Evolutionary conservation across 2,329 filamentous ascomycete species (phyloP).

Genomic region (Alternaria consortialis): DNA sequence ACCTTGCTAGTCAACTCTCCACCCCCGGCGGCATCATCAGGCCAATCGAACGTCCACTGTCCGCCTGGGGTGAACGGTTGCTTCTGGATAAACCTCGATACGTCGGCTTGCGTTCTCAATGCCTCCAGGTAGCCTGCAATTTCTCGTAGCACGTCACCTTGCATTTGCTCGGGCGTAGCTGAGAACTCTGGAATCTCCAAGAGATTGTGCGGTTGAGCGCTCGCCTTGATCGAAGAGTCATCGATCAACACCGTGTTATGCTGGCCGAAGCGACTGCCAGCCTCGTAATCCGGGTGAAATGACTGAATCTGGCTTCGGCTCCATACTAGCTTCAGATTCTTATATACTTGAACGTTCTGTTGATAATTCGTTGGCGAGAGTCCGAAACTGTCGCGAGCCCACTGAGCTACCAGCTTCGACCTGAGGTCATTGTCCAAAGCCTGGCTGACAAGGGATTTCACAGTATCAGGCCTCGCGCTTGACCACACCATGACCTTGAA

Average conservation of each 20-base stretch:
- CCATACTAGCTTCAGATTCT: constrained; percentile 82
- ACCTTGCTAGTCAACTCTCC: constrained; percentile 24
- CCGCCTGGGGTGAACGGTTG: constrained; percentile 40
- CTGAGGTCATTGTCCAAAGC: constrained; percentile 68
- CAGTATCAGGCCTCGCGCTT: constrained; percentile 78
- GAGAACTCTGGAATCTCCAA: constrained; percentile 81
- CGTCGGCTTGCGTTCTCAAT: constrained; percentile 62
- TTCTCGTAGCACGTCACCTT: constrained; percentile 58
- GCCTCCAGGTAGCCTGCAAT: constrained; percentile 64
- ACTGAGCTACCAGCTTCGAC: constrained; percentile 70
- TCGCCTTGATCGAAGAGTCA: constrained; percentile 81
- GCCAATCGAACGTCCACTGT: constrained; percentile 42
- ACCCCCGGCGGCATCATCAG: constrained; percentile 16
- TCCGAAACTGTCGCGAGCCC: constrained; percentile 80
- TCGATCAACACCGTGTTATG: constrained; percentile 90
- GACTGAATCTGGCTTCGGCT: constrained; percentile 54
- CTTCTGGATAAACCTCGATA: constrained; percentile 68
- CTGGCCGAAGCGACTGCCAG: constrained; percentile 71
- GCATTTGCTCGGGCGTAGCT: constrained; percentile 54
- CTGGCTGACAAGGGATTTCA: constrained; percentile 70
- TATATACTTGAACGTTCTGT: constrained; percentile 84
- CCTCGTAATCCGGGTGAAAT: constrained; percentile 52
- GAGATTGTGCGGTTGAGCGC: constrained; percentile 83
- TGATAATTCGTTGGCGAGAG: constrained; percentile 72
- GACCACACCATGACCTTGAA: constrained; percentile 92